phyloP scores from a whole-genome alignment of 371 early-diverging fungal genomes.

The Dipsacomyces acuminosporus region DNA sequence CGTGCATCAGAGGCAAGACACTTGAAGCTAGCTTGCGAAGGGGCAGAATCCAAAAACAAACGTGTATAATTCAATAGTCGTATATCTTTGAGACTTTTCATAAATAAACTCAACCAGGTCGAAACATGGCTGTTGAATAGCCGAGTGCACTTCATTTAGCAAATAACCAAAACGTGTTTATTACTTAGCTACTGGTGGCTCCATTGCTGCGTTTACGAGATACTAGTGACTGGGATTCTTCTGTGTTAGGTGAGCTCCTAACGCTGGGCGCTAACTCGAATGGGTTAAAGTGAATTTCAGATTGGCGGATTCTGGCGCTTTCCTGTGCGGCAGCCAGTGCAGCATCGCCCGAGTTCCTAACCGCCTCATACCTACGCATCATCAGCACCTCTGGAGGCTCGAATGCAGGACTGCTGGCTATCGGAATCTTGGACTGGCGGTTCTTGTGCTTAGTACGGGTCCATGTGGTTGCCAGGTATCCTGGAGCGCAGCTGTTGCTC shows the following conservation, averaged over 20 bases:
- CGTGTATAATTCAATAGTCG: no score
- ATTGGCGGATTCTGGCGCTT: slow-evolving; percentile 10
- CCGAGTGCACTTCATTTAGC: no score
- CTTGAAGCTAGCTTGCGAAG: no score
- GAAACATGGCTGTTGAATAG: no score
- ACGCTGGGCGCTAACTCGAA: slow-evolving; percentile 29
- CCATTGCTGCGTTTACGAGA: slow-evolving; percentile 19
- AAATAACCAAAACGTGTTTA: no score
- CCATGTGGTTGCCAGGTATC: background rate
- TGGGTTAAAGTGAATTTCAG: slow-evolving; percentile 20
- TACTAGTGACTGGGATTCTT: slow-evolving; percentile 8
- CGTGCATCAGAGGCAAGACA: no score
- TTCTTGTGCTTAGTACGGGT: background rate
- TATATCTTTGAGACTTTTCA: no score
- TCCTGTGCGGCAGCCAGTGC: slow-evolving; percentile 27
- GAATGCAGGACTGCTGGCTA: background rate
- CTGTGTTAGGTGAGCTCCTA: slow-evolving; percentile 12
- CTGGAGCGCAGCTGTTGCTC: background rate
- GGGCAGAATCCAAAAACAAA: no score
- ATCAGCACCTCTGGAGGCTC: slow-evolving; percentile 5
- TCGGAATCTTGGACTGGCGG: background rate
- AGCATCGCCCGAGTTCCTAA: slow-evolving; percentile 22
- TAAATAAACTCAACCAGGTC: no score
- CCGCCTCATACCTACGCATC: slow-evolving; percentile 17
- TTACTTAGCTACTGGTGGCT: no score